Evolutionary conservation across 2,329 filamentous ascomycete genomes (phyloP).

Genomic region (Pseudogymnoascus sp.): DNA sequence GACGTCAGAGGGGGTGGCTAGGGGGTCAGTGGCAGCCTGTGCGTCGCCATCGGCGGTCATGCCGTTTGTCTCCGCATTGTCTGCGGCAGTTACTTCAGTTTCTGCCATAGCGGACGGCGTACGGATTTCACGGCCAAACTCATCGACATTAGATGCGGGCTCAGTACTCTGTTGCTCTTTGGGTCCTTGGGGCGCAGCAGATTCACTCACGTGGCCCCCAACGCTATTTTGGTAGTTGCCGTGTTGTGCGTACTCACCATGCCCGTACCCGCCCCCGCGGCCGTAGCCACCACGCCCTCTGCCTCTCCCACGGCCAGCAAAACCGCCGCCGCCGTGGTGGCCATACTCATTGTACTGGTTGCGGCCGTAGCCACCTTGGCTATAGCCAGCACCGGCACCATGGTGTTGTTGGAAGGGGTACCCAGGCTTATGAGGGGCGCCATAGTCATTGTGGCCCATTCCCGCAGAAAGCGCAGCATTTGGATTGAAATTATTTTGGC

Average conservation of each 20-base stretch:
- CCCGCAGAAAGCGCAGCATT: slow-evolving; percentile 56
- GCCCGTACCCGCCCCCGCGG: slow-evolving; percentile 18
- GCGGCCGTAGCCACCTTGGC: slow-evolving; percentile 77
- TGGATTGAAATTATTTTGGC: slow-evolving; percentile 85
- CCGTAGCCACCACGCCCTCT: slow-evolving; percentile 29
- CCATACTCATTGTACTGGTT: slow-evolving; percentile 70
- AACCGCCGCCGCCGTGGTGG: slow-evolving; percentile 54
- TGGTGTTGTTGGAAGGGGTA: slow-evolving; percentile 42
- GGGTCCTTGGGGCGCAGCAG: slow-evolving; percentile 23
- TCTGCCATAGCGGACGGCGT: slow-evolving; percentile 8
- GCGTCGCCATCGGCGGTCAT: neutral
- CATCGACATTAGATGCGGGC: slow-evolving; percentile 25
- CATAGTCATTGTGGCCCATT: slow-evolving; percentile 75
- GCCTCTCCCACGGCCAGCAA: slow-evolving; percentile 30
- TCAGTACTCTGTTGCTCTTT: slow-evolving; percentile 21
- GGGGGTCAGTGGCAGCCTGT: neutral
- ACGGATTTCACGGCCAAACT: slow-evolving; percentile 31
- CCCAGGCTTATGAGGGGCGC: slow-evolving; percentile 63
- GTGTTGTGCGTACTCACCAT: slow-evolving; percentile 8
- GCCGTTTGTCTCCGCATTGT: neutral
- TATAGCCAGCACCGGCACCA: slow-evolving; percentile 61
- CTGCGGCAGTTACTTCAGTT: neutral
- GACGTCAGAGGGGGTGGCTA: neutral
- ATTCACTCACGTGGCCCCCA: slow-evolving; percentile 21
- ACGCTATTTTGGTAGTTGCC: neutral